Conservation (phyloP, 2,329 filamentous ascomycete species). For the Cercospora brassicicola region DNA sequence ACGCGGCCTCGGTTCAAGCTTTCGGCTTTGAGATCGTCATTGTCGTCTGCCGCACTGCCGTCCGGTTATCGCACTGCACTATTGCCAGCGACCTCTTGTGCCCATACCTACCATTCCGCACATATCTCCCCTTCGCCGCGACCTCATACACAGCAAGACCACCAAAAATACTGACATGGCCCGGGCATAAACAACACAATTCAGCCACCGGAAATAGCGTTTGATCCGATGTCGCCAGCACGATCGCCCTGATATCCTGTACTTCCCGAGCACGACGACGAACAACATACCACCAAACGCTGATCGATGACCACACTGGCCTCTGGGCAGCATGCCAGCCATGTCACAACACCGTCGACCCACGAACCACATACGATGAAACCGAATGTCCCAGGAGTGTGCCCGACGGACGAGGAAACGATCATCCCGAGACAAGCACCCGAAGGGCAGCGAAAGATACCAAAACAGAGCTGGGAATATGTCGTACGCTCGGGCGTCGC, state of each 20-base stretch:
- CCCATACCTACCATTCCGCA: background rate
- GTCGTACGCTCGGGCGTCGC: conserved; percentile 79
- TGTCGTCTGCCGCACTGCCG: background rate
- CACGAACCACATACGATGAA: conserved; percentile 44
- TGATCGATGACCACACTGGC: conserved; percentile 33
- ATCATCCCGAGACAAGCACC: conserved; percentile 44
- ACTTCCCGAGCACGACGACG: conserved; percentile 11
- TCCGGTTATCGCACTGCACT: background rate
- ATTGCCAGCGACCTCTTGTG: background rate
- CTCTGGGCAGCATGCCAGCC: conserved; percentile 31
- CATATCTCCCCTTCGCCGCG: background rate
- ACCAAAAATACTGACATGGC: background rate
- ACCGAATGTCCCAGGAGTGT: conserved; percentile 45
- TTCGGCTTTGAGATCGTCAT: conserved; percentile 11
- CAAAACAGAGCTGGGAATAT: conserved; percentile 80
- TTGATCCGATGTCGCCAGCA: conserved; percentile 20
- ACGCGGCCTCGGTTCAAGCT: conserved; percentile 11
- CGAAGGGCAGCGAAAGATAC: conserved; percentile 53
- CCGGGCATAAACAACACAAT: background rate
- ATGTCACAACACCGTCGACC: conserved; percentile 26
- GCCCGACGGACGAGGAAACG: conserved; percentile 53
- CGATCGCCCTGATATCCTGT: conserved; percentile 9
- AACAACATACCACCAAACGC: background rate
- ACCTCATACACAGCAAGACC: background rate
- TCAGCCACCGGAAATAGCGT: conserved; percentile 12